Conservation (phyloP, 164 flowering plant genomes). For the Tetracentron sinense region DNA sequence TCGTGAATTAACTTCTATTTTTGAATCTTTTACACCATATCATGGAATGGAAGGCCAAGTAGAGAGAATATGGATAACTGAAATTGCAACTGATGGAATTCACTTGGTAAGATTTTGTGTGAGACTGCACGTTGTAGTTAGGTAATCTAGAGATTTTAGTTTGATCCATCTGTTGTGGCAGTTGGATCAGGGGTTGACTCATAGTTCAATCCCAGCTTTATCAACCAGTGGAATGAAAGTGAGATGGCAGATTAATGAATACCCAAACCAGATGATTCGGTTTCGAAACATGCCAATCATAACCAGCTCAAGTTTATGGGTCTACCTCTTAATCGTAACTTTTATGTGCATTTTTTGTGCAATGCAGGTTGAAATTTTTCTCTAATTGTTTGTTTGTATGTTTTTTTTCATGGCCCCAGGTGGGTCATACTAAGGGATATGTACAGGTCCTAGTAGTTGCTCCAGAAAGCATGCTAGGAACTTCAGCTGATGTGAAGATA, state of each 20-base stretch:
- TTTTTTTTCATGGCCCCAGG: constrained; percentile 39
- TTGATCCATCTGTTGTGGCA: background rate
- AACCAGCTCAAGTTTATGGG: background rate
- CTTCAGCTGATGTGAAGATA: constrained; percentile 74
- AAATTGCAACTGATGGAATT: constrained; percentile 80
- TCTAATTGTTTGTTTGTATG: background rate
- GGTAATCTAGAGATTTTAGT: background rate
- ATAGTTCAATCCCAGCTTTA: too few relatives aligned
- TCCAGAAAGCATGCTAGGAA: constrained; percentile 73
- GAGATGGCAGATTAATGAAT: too few relatives aligned
- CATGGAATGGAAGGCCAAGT: constrained; percentile 81
- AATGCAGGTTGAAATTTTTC: background rate
- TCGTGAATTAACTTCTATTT: constrained; percentile 87
- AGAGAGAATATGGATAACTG: constrained; percentile 96
- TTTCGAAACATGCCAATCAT: background rate
- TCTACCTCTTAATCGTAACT: background rate
- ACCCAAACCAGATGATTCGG: background rate
- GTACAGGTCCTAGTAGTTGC: constrained; percentile 84
- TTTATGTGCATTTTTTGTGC: background rate
- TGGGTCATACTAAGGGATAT: constrained; percentile 97
- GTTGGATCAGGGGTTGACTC: too few relatives aligned
- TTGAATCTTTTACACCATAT: constrained; percentile 91
- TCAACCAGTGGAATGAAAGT: too few relatives aligned
- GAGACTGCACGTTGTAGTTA: background rate
- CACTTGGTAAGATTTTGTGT: constrained; percentile 68